A percentile compares a stretch with the other conserved stretches of the same genome.
Evolutionary conservation across 192 early-diverging fungal genomes (phyloP).

Genomic region (Geranomyces michiganensis): DNA sequence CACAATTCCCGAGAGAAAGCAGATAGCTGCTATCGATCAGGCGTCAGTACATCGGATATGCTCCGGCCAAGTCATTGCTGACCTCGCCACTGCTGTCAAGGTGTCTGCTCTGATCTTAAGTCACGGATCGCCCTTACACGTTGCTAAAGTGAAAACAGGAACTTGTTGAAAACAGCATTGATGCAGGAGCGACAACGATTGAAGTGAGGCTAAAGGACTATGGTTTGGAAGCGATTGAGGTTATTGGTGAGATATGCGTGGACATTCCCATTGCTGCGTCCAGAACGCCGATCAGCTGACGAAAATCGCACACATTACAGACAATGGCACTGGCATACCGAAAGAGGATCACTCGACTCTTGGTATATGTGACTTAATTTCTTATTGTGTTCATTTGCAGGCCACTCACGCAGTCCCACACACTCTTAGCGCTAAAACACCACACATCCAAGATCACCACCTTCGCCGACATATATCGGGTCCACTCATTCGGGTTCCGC

Average conservation of each 20-base stretch:
- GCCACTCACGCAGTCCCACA: not conserved
- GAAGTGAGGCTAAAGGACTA: constrained; percentile 81
- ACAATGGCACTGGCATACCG: constrained; percentile 87
- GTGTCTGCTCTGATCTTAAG: constrained; percentile 12
- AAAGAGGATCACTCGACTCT: constrained; percentile 63
- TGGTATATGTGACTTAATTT: constrained; percentile 44
- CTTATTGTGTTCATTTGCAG: not conserved
- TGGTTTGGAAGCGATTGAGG: constrained; percentile 74
- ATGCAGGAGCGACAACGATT: constrained; percentile 80
- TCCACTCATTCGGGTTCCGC: constrained; percentile 89
- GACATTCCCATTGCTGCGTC: not conserved
- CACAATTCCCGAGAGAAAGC: not conserved
- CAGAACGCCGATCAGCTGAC: not conserved
- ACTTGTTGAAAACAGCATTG: constrained; percentile 91
- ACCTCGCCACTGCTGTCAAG: constrained; percentile 78
- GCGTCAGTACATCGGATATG: constrained; percentile 68
- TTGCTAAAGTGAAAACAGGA: constrained; percentile 58
- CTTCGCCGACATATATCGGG: constrained; percentile 77
- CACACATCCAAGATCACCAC: constrained; percentile 81
- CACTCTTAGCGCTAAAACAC: constrained; percentile 76
- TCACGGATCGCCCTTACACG: too few species aligned
- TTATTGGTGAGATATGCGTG: constrained; percentile 46
- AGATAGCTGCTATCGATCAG: constrained; percentile 42
- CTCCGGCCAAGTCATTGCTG: constrained; percentile 86
- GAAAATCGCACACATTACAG: constrained; percentile 34